A percentile compares a stretch with the other conserved stretches of the same genome.
Evolutionary conservation across 176 grass and related monocot species (phyloP).

Genomic region (Ensete glaucum): DNA sequence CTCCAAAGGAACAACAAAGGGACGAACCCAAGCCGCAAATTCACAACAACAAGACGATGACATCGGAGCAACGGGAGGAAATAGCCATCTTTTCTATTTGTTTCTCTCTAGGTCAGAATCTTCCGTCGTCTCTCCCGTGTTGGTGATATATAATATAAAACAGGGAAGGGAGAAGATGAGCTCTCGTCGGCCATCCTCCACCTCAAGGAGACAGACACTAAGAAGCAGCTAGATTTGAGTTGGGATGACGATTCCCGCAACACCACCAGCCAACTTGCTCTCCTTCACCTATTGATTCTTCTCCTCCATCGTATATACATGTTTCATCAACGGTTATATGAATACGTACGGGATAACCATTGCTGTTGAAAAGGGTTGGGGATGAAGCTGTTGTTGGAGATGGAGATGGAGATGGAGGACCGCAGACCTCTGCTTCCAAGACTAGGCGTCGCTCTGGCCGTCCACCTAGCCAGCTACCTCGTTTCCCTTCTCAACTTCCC

Average conservation of each 20-base stretch:
- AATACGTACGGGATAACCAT: not conserved
- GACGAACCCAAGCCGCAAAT: no score
- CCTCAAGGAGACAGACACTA: not conserved
- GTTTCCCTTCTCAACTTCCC: not conserved
- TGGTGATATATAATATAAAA: not conserved
- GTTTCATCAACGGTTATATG: not conserved
- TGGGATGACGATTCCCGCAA: no score
- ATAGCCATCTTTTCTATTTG: not conserved
- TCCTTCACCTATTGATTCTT: no score
- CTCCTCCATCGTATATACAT: not conserved
- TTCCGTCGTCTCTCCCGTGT: not conserved
- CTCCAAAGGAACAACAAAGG: not conserved
- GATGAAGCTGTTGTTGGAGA: not conserved
- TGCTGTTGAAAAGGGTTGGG: not conserved
- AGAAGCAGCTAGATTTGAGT: no score
- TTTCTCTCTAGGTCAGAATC: not conserved
- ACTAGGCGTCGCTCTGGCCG: not conserved
- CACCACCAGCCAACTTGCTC: no score
- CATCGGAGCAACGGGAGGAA: no score
- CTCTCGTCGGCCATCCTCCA: not conserved
- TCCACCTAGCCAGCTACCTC: conserved; percentile 15
- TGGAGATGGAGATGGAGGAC: not conserved
- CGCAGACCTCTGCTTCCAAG: conserved; percentile 1
- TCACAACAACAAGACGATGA: no score
- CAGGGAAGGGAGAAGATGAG: not conserved